Conservation (phyloP, 495 filamentous ascomycete species). For the Penicillium macrosclerotiorum region DNA sequence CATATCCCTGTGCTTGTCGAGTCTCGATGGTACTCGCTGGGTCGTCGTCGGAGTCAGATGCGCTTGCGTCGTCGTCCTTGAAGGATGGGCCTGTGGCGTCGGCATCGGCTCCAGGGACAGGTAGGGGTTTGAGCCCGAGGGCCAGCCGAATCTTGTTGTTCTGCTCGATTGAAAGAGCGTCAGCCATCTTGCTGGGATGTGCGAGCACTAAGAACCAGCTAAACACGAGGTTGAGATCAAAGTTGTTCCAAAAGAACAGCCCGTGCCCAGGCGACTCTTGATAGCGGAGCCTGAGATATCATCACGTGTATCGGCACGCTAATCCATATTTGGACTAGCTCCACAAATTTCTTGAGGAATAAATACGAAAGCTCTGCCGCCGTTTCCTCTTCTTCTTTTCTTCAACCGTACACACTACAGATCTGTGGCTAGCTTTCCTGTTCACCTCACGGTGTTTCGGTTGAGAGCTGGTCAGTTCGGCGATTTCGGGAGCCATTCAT, state of each 20-base stretch:
- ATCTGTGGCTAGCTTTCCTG: slow-evolving; percentile 84
- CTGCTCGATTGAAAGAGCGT: slow-evolving; percentile 85
- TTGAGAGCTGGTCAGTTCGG: slow-evolving; percentile 83
- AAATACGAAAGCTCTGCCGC: slow-evolving; percentile 31
- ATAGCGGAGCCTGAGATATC: slow-evolving; percentile 9
- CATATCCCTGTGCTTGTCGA: slow-evolving; percentile 71
- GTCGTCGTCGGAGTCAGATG: slow-evolving; percentile 59
- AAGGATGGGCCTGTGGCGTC: slow-evolving; percentile 54
- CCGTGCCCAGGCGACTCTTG: slow-evolving; percentile 2
- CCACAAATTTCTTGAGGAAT: slow-evolving; percentile 21
- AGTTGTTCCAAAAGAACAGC: neutral
- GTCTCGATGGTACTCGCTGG: slow-evolving; percentile 74
- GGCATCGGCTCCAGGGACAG: slow-evolving; percentile 61
- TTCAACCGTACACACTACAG: slow-evolving; percentile 52
- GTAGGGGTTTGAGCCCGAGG: slow-evolving; percentile 86
- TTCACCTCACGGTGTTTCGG: slow-evolving; percentile 56
- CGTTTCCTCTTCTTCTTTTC: slow-evolving; percentile 43
- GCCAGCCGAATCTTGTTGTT: slow-evolving; percentile 89
- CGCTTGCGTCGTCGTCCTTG: slow-evolving; percentile 51
- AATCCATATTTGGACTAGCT: slow-evolving; percentile 19
- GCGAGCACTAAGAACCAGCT: slow-evolving; percentile 4
- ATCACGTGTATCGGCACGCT: slow-evolving; percentile 11
- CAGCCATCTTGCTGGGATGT: slow-evolving; percentile 57
- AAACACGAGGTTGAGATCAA: neutral
- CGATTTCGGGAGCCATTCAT: slow-evolving; percentile 76